Base-by-base conservation (phyloP, 306 rosid species). In the Carpinus viminea region DNA sequence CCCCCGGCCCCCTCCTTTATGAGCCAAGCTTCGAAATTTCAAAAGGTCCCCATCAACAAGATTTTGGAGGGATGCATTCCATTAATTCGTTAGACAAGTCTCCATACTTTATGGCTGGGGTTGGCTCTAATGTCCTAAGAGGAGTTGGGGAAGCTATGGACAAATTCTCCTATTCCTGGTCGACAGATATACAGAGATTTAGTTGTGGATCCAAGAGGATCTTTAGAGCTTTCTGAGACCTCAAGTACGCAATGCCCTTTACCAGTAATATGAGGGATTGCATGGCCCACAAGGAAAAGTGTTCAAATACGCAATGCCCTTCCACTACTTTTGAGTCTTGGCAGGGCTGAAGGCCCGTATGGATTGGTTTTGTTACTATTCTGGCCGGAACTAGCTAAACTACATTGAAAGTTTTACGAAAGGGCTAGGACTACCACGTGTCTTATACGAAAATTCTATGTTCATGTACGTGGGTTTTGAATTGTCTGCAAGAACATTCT, bases 231-330 rank as follows among this genome's bases (percentile, higher is more conserved):
- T 90, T 86, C 64, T 76, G 76, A 62, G 77, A 45, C 76, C 65
- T 78, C 80, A 50, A 87, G 85, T 86, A 82, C 87, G 91, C 72
- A 85, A 88, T 84, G 85, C 78, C 91, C 83, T 70, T 80, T 82
- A 80, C 73, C 81, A 84, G 91, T 76, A 87, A 85, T 46, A 79
- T 64, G 76, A 81, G 80, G 70, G 86, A 73, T 66, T 56, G 34
- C 59, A 78, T 78, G 56, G 78, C 74, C 78, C 84, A 82, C 64
- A 43, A 2, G 65, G 65, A 24, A 9, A 20, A 59, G 17, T 4
- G 34, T 11, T 21, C 65, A 1, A 10, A 11, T 9, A 21, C 65
- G 65, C 65, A 59, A 21, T 59, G 65, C 65, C 36, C 65, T 59
- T 24, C 36, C 8, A 7, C 12, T 48, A 48, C 45, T 41, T 41